Conservation (phyloP, 129 eudicot species). For the Centaurea solstitialis region DNA sequence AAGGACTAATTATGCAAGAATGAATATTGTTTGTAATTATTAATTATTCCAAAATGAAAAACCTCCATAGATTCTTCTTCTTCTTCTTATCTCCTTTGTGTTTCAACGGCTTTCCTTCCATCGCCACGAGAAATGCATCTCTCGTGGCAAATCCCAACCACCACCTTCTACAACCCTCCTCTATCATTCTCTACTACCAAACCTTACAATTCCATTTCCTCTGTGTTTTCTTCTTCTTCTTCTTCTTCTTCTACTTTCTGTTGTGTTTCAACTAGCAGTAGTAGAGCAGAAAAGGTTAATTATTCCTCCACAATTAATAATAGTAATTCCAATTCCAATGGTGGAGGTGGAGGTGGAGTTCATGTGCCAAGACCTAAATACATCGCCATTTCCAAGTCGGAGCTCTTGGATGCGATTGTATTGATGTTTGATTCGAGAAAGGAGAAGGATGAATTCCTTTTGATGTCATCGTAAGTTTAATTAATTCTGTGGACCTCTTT, state of each 20-base stretch:
- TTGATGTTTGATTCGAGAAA: slow-evolving; percentile 42
- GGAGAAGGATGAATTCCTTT: slow-evolving; percentile 41
- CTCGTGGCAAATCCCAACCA: slow-evolving; percentile 33
- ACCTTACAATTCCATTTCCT: background rate
- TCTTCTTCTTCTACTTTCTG: slow-evolving; percentile 13
- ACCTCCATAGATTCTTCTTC: background rate
- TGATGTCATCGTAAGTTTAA: slow-evolving; percentile 58
- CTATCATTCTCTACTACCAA: slow-evolving; percentile 1
- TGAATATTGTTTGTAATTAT: background rate
- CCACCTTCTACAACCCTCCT: slow-evolving; percentile 3
- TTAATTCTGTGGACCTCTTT: background rate
- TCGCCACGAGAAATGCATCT: slow-evolving; percentile 21
- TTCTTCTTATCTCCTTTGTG: slow-evolving; percentile 23
- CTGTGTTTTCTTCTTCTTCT: background rate
- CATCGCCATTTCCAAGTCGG: slow-evolving; percentile 53
- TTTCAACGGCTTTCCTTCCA: slow-evolving; percentile 9
- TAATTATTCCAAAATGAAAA: slow-evolving; percentile 1
- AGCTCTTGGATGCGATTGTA: slow-evolving; percentile 57
- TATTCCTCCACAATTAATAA: slow-evolving; percentile 8
- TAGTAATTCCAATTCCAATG: background rate
- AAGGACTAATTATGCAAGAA: too few species aligned
- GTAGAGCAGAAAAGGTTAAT: slow-evolving; percentile 13
- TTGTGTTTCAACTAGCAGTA: slow-evolving; percentile 25
- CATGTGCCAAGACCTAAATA: slow-evolving; percentile 64
- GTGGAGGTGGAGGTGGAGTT: slow-evolving; percentile 32